phyloP scores from a whole-genome alignment of 2,329 filamentous ascomycete species.

The Fusarium piperis region DNA sequence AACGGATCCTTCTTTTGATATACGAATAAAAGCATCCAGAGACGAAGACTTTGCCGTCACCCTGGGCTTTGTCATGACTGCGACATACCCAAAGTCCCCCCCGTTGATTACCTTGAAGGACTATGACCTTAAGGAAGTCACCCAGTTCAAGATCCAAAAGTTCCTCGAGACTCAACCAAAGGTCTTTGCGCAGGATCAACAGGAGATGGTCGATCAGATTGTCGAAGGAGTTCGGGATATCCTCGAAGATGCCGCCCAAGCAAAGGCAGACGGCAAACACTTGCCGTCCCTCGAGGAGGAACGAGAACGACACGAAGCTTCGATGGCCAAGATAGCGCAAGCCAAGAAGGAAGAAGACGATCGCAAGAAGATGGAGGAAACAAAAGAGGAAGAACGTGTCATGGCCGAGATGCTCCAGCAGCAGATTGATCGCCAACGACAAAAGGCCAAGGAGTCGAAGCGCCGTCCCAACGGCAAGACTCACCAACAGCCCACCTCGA shows the following conservation, averaged over 20 bases:
- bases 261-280: constrained; percentile 77
- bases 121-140: constrained; percentile 73
- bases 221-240: constrained; percentile 77
- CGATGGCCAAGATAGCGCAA: constrained; percentile 68
- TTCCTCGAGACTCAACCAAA: constrained; percentile 68
- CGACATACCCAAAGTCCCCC: constrained; percentile 88
- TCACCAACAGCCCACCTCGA: constrained; percentile 41
- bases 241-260: constrained; percentile 85
- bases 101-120: constrained; percentile 77
- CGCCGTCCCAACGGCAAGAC: constrained; percentile 56
- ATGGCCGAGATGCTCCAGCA: constrained; percentile 77
- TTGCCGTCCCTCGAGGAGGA: constrained; percentile 91
- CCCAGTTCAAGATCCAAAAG: constrained; percentile 74
- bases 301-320: constrained; percentile 82
- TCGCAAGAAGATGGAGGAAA: constrained; percentile 64
- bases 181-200: constrained; percentile 60
- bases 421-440: constrained; percentile 74
- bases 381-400: constrained; percentile 74
- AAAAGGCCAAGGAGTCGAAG: constrained; percentile 71
- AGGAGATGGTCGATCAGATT: constrained; percentile 72
- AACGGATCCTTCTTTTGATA: constrained; percentile 84
- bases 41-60: constrained; percentile 77
- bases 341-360: constrained; percentile 64
- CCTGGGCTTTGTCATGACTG: constrained; percentile 83
- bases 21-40: constrained; percentile 77